These are phyloP conservation scores for Pyrenophora graminea DNA, from an alignment of 2,329 filamentous ascomycete genomes.

Conservation along the genomic window DNA sequence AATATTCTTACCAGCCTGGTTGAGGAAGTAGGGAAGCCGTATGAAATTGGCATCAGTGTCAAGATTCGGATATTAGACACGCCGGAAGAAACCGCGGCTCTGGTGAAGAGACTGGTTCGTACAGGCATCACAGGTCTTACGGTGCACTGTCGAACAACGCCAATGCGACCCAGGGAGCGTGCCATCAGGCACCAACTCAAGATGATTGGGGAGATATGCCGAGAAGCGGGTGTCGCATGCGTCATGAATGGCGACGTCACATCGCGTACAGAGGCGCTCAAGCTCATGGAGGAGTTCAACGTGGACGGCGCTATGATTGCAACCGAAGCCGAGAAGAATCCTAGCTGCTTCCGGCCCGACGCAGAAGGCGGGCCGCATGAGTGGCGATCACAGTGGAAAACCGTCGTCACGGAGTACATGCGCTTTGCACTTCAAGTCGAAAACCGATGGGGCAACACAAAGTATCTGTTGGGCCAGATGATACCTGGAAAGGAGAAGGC, in stretches of 20 bases:
- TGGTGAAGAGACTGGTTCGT: constrained; percentile 77
- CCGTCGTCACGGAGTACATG: constrained; percentile 78
- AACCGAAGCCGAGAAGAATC: constrained; percentile 86
- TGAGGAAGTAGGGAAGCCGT: constrained; percentile 72
- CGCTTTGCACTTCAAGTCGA: constrained; percentile 73
- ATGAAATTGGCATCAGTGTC: constrained; percentile 90
- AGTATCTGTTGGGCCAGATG: constrained; percentile 84
- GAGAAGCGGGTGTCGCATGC: constrained; percentile 84
- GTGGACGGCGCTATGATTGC: constrained; percentile 98
- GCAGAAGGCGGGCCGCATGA: constrained; percentile 65
- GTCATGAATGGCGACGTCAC: constrained; percentile 94
- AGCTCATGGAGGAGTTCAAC: constrained; percentile 76
- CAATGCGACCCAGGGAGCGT: constrained; percentile 88
- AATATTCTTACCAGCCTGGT: constrained; percentile 85
- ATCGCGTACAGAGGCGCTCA: constrained; percentile 70
- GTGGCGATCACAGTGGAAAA: constrained; percentile 68
- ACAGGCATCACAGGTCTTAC: constrained; percentile 94
- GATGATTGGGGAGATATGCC: constrained; percentile 82
- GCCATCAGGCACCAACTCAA: constrained; percentile 84
- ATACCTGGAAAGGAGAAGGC: constrained; percentile 76
- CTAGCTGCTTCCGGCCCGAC: constrained; percentile 77
- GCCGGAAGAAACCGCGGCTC: constrained; percentile 71
- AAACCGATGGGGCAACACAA: constrained; percentile 91
- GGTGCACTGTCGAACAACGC: constrained; percentile 92
- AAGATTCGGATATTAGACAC: constrained; percentile 91